Percentiles rank a stretch among this genome's conserved stretches.
Conservation (phyloP, 1,284 basidiomycete genomes). For the Schizophyllum amplum region DNA sequence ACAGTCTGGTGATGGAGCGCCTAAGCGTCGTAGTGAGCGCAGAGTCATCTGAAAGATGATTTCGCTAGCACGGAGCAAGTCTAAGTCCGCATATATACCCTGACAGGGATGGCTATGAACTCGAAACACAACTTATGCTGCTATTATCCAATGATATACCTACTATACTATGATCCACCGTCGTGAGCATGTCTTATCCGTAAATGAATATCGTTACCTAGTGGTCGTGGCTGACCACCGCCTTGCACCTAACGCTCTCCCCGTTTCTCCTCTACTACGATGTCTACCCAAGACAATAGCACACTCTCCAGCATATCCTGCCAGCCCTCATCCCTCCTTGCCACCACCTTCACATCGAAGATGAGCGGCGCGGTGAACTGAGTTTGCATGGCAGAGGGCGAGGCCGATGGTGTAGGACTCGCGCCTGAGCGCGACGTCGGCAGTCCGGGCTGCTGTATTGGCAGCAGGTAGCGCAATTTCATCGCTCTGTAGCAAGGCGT, state of each 20-base stretch:
- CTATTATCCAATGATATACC: background rate
- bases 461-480: slow-evolving; percentile 72
- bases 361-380: slow-evolving; percentile 30
- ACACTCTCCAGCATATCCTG: slow-evolving; percentile 65
- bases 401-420: slow-evolving; percentile 14
- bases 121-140: background rate
- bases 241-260: slow-evolving; percentile 21
- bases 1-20: too few species aligned
- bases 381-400: slow-evolving; percentile 20
- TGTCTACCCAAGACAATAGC: slow-evolving; percentile 58
- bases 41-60: too few species aligned
- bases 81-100: too few species aligned
- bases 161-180: background rate
- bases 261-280: slow-evolving; percentile 59
- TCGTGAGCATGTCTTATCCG: background rate
- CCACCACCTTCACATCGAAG: slow-evolving; percentile 71
- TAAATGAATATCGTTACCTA: background rate
- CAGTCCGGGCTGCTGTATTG: slow-evolving; percentile 37
- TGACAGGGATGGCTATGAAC: too few species aligned
- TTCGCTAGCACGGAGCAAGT: too few species aligned
- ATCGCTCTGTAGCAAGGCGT: slow-evolving; percentile 47
- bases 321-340: slow-evolving; percentile 72
- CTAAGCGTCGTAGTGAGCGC: too few species aligned
- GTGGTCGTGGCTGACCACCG: background rate
- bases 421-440: slow-evolving; percentile 18